phyloP scores from a whole-genome alignment of 768 basidiomycete genomes.

The Pulveroboletus ravenelii region DNA sequence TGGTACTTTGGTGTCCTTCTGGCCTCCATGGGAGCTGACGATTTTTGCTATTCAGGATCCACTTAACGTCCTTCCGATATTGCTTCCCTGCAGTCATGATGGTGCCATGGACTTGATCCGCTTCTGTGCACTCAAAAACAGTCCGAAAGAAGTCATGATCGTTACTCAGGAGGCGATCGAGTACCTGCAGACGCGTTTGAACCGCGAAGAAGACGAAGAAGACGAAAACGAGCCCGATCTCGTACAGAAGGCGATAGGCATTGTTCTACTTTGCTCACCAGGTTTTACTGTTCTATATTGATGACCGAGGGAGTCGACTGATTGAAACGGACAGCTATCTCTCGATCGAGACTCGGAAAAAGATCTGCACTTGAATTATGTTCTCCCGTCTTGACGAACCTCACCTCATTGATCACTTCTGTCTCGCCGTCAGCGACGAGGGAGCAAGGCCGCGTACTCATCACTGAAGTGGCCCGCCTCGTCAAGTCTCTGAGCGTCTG shows the following conservation, averaged over 20 bases:
- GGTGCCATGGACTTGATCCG: conserved; percentile 32
- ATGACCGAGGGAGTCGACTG: neutral
- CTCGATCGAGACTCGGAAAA: conserved; percentile 24
- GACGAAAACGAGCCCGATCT: conserved; percentile 9
- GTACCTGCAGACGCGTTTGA: conserved; percentile 16
- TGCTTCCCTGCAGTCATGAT: conserved; percentile 31
- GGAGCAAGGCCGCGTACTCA: conserved; percentile 17
- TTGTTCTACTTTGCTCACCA: conserved; percentile 18
- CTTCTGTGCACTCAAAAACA: conserved; percentile 28
- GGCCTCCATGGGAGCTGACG: neutral
- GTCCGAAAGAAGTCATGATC: conserved; percentile 40
- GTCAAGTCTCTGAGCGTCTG: conserved; percentile 15
- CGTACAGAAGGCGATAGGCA: conserved; percentile 14
- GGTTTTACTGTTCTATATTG: conserved; percentile 10
- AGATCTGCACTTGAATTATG: conserved; percentile 18
- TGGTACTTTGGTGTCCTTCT: conserved; percentile 8
- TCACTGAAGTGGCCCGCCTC: conserved; percentile 16
- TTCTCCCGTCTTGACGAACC: conserved; percentile 15
- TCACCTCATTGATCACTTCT: conserved; percentile 13
- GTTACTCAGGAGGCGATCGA: conserved; percentile 39
- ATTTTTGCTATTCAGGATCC: conserved; percentile 32
- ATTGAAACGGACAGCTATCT: conserved; percentile 18
- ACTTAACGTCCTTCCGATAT: conserved; percentile 33
- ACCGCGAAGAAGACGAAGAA: conserved; percentile 14
- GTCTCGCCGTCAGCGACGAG: conserved; percentile 11